Evolutionary conservation across 2,329 filamentous ascomycete species (phyloP).

Genomic region (Neoarthrinium moseri): DNA sequence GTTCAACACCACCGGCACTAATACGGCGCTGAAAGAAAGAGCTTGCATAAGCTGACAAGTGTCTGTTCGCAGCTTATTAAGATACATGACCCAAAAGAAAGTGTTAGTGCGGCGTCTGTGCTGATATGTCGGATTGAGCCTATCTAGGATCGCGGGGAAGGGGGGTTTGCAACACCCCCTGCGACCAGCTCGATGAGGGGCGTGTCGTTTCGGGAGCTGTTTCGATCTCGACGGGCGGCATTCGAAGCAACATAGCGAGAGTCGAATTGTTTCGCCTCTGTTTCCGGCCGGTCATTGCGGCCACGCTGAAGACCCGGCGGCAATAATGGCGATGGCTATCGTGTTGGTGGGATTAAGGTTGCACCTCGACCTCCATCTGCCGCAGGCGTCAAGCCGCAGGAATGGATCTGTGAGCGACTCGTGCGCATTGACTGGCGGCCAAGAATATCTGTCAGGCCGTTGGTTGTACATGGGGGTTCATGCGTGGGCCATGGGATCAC

Average conservation of each 20-base stretch:
- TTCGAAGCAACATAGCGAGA: neutral
- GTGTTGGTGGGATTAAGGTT: too few species aligned
- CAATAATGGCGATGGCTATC: neutral
- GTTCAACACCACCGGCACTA: too few species aligned
- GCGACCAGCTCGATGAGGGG: constrained; percentile 1
- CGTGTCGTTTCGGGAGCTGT: constrained; percentile 2
- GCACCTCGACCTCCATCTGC: too few species aligned
- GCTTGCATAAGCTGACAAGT: too few species aligned
- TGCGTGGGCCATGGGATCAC: too few species aligned
- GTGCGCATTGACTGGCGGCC: too few species aligned
- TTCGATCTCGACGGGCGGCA: neutral
- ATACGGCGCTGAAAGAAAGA: too few species aligned
- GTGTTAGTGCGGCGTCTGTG: neutral
- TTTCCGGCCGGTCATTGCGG: constrained; percentile 1
- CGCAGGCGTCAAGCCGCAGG: too few species aligned
- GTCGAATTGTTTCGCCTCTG: constrained; percentile 1
- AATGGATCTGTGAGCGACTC: too few species aligned
- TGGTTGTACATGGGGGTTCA: too few species aligned
- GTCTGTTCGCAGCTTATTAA: neutral
- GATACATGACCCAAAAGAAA: neutral
- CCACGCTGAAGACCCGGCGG: neutral
- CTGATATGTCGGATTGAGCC: too few species aligned
- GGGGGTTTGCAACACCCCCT: neutral
- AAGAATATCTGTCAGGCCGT: too few species aligned
- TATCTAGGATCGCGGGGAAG: neutral